phyloP scores from a whole-genome alignment of 345 rosid species.

The Eucalyptus cladocalyx region DNA sequence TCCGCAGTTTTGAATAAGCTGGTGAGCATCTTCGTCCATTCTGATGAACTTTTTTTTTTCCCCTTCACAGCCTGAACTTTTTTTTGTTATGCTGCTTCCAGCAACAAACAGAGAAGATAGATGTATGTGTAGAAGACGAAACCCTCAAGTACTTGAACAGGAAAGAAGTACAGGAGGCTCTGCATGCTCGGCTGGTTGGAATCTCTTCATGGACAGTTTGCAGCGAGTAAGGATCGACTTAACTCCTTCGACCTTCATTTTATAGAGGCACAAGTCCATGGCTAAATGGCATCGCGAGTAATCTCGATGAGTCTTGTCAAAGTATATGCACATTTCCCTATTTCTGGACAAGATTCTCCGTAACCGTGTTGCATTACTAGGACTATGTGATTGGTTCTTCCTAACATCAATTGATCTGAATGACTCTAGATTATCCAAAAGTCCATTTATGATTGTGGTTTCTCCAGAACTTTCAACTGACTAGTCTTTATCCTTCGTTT shows the following conservation, averaged over 20 bases:
- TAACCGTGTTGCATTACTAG: not conserved
- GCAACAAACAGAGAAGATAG: slow-evolving; percentile 11
- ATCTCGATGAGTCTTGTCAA: not conserved
- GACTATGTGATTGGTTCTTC: not conserved
- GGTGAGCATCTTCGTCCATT: not conserved
- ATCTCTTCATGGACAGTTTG: slow-evolving; percentile 22
- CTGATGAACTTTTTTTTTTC: not conserved
- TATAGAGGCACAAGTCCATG: not conserved
- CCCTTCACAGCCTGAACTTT: not conserved
- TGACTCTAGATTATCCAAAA: not conserved
- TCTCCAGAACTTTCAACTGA: not conserved
- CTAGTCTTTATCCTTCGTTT: not conserved
- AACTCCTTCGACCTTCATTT: not conserved
- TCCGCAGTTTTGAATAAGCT: slow-evolving; percentile 7
- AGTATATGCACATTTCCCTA: not conserved
- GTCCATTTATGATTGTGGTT: not conserved
- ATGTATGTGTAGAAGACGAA: slow-evolving; percentile 34
- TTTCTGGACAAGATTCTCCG: not conserved
- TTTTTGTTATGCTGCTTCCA: not conserved
- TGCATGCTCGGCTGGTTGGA: slow-evolving; percentile 40
- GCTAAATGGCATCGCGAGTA: not conserved
- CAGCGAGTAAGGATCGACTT: slow-evolving; percentile 17
- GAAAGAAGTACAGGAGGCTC: slow-evolving; percentile 40
- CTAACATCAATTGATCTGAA: not conserved
- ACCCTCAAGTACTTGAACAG: slow-evolving; percentile 25